These are phyloP conservation scores for Pseudevernia furfuracea DNA, from an alignment of 495 filamentous ascomycete species.

Conservation along the genomic window DNA sequence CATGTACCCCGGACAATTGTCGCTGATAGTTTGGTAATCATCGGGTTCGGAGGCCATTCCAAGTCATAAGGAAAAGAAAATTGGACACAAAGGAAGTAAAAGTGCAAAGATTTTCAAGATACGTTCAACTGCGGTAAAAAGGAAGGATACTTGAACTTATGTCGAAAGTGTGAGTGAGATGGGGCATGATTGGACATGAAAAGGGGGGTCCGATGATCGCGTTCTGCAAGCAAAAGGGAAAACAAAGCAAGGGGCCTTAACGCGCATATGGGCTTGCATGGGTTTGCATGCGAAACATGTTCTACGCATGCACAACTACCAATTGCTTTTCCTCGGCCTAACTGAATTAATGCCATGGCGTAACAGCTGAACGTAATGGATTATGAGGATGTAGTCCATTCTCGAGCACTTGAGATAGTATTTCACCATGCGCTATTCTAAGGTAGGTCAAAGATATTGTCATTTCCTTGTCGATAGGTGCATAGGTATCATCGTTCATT, in stretches of 20 bases:
- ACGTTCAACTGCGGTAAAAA: background rate
- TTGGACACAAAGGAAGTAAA: background rate
- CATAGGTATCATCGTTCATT: background rate
- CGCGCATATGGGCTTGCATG: constrained; percentile 6
- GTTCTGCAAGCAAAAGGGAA: background rate
- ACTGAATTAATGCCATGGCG: background rate
- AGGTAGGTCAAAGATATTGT: background rate
- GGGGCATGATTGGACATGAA: background rate
- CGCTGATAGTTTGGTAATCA: constrained; percentile 3
- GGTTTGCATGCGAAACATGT: background rate
- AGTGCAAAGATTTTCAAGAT: background rate
- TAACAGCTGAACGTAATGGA: background rate
- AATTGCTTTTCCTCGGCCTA: background rate
- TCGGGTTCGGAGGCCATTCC: constrained; percentile 7
- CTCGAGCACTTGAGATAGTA: background rate
- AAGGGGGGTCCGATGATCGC: background rate
- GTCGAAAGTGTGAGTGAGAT: background rate
- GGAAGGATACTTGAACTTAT: background rate
- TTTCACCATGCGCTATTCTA: background rate
- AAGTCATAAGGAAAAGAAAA: background rate
- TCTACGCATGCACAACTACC: background rate
- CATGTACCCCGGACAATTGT: constrained; percentile 2
- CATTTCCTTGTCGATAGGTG: too few species aligned
- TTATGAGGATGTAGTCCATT: background rate
- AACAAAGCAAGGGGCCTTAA: background rate